Conservation (phyloP, 306 rosid genomes). For the Ochetophila trinervis region DNA sequence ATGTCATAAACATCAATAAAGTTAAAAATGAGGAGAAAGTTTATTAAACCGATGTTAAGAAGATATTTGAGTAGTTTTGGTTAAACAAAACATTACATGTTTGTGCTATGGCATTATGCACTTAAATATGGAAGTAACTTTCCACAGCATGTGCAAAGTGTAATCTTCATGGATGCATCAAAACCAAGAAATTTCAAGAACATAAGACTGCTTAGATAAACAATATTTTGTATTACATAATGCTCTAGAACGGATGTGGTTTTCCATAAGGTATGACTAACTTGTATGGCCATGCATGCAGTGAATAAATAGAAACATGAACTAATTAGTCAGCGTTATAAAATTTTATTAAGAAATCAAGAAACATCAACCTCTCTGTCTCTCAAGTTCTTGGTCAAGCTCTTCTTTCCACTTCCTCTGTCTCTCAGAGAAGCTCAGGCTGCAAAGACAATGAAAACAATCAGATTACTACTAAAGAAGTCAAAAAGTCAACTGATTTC, state of each 20-base stretch:
- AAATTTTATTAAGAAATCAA: conserved; percentile 5
- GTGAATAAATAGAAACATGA: neutral
- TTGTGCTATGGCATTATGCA: no score
- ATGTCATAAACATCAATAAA: neutral
- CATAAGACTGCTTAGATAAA: no score
- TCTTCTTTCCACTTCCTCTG: conserved; percentile 99
- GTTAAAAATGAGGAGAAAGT: neutral
- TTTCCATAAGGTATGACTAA: neutral
- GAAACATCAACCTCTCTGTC: conserved; percentile 75
- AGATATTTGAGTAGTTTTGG: no score
- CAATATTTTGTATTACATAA: no score
- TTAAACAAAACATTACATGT: no score
- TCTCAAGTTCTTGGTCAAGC: conserved; percentile 94
- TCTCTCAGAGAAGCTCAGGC: conserved; percentile 76
- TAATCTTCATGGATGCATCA: no score
- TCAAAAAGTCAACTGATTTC: conserved; percentile 10
- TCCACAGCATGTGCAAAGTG: no score
- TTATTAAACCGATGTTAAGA: no score
- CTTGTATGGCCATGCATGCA: neutral
- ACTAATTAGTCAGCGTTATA: neutral
- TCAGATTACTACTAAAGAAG: conserved; percentile 19
- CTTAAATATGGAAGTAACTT: no score
- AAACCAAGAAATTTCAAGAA: no score
- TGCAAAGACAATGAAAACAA: conserved; percentile 25
- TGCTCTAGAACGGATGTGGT: neutral